Percentiles rank a stretch among this genome's conserved stretches.
These are phyloP conservation scores for Verticillium tricorpus DNA, from an alignment of 2,329 filamentous ascomycete genomes.

Conservation along the genomic window DNA sequence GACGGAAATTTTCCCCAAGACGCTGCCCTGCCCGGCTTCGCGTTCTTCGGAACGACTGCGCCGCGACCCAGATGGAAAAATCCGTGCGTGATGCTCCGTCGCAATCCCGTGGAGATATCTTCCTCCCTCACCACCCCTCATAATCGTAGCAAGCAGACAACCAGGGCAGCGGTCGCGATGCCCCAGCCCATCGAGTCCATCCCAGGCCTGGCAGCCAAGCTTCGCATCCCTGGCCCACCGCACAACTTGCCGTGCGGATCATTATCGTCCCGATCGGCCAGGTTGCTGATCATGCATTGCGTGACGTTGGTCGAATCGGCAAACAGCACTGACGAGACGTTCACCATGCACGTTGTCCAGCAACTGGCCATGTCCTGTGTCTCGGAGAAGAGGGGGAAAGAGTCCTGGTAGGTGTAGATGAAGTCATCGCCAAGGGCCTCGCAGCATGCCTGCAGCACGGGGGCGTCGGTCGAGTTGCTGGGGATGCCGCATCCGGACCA, in stretches of 20 bases:
- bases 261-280: background rate
- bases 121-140: background rate
- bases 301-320: constrained; percentile 4
- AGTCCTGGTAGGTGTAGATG: background rate
- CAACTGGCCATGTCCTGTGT: background rate
- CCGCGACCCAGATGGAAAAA: background rate
- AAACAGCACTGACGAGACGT: background rate
- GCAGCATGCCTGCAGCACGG: background rate
- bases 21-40: background rate
- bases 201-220: background rate
- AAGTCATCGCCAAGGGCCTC: constrained; percentile 1
- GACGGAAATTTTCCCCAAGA: too few relatives aligned
- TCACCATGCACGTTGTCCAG: constrained; percentile 1
- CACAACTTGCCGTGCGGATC: background rate
- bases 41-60: background rate
- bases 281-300: background rate
- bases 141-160: background rate
- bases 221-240: constrained; percentile 2
- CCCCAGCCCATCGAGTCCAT: background rate
- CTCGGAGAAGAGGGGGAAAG: constrained; percentile 2
- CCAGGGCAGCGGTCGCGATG: background rate
- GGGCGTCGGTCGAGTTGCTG: background rate
- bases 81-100: too few relatives aligned
- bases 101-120: background rate
- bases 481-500: constrained; percentile 3